Evolutionary conservation across 2,329 filamentous ascomycete species (phyloP), one percentile per base, ranked within the genome.

Genomic region (Paracamarosporium sp.): DNA sequence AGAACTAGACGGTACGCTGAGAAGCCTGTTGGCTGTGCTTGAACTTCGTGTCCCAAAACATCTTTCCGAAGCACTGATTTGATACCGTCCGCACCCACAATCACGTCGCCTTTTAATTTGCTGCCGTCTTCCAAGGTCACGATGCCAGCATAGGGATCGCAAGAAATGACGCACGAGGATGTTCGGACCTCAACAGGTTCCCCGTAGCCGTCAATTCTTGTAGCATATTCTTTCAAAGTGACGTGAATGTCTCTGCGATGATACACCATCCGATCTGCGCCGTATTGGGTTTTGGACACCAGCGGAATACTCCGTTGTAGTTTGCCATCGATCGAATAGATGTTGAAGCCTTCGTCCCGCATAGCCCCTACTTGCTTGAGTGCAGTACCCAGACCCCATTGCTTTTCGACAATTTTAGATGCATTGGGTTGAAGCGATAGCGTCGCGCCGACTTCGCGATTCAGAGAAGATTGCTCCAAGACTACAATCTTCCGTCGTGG

Each of bases 61-160:
- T 50, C 48, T 27, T 63, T 50, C 35, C 73, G 69, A 56, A 71
- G 27, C 9, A 33, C 43, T 36, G 66, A 71, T 57, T 79, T 75
- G 11, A 85, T 81, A 0, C 84, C 84, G 56, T 86, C 84, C 0
- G 83, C 83, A 9, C 82, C 84, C 5, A 86, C 57, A 1, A 86
- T 61, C 0, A 86, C 56, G 58, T 86, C 83, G 11, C 80, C 83
- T 4, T 74, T 59, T 2, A 81, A 57, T 1, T 61, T 62, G 0
- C 75, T 67, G 0, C 83, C 83, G 30, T 81, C 74, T 15, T 79
- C 77, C 0, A 85, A 70, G 1, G 72, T 80, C 0, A 85, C 62
- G 0, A 70, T 79, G 1, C 78, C 80, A 1, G 53, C 64, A 0
- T 77, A 61, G 63, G 65, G 59, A 51, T 85, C 76, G 3, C 83